Evolutionary conservation across 768 basidiomycete genomes (phyloP).

Genomic region (Gelatoporia subvermispora): DNA sequence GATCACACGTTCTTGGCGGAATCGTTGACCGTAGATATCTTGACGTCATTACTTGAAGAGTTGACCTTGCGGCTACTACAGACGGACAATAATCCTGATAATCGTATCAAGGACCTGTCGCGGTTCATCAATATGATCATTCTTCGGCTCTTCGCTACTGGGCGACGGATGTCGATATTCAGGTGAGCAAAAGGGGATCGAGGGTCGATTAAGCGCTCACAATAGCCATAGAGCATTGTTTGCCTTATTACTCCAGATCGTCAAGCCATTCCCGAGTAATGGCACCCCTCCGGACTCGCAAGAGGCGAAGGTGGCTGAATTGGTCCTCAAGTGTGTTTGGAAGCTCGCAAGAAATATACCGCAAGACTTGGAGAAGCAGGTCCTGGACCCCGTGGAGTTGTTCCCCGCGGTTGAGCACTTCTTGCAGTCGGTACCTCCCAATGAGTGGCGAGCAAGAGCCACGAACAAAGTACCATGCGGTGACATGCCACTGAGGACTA

Average conservation of each 20-base stretch:
- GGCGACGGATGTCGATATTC: constrained; percentile 86
- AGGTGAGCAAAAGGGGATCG: constrained; percentile 48
- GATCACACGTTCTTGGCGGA: constrained; percentile 87
- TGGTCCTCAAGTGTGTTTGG: constrained; percentile 96
- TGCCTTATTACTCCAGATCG: constrained; percentile 72
- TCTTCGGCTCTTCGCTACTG: constrained; percentile 86
- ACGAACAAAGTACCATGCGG: constrained; percentile 90
- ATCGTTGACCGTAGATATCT: constrained; percentile 76
- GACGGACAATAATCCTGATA: constrained; percentile 82
- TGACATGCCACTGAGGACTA: constrained; percentile 95
- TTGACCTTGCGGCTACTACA: constrained; percentile 87
- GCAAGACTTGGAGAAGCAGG: constrained; percentile 76
- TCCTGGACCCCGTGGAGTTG: constrained; percentile 82
- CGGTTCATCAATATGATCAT: constrained; percentile 99
- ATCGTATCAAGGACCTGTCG: constrained; percentile 87
- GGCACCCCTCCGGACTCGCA: constrained; percentile 71
- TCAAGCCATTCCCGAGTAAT: constrained; percentile 76
- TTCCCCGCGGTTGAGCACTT: constrained; percentile 94
- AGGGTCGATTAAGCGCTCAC: not conserved
- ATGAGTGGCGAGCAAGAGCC: constrained; percentile 92
- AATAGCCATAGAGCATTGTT: constrained; percentile 60
- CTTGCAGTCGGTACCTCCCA: constrained; percentile 87
- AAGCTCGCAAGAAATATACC: constrained; percentile 94
- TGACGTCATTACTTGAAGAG: constrained; percentile 87
- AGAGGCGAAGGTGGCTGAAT: constrained; percentile 85